Base-by-base conservation (phyloP, 257 asterid genomes). In the Gardenia jasminoides region DNA sequence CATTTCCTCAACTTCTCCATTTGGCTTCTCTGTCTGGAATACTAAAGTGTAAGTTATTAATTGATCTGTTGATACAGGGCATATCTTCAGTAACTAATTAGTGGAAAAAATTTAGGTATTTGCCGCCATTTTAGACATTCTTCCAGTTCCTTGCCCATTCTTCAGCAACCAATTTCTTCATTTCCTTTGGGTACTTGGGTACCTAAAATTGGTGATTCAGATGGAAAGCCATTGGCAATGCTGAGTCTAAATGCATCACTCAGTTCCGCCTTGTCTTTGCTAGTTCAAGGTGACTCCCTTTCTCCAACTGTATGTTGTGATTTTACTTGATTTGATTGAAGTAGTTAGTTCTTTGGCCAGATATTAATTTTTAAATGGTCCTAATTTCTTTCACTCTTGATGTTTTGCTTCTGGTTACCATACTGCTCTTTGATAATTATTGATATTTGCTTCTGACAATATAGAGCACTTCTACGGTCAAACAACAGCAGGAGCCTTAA, bases 151-250 rank as follows among this genome's bases (percentile, higher is more conserved):
- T 80, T 91, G 85, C 94, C 97, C 77, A 87, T 91, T 82, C 94
- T 91, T 78, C 93, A 90, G 82, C 92, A 86, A 70, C 97, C 97
- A 74, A 87, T 91, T 81, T 88, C 87, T 77, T 85, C 90, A 59
- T 81, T 91, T 81, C 92, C 94, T 80, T 70, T 91, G 85, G 97
- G 94, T 75, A 87, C 94, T 47, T 91, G 97, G 97, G 93, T 90
- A 68, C 94, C 97, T 15, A 86, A 89, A 80, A 88, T 90, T 72
- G 94, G 97, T 77, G 97, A 90, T 80, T 72, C 93, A 82, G 84
- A 67, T 82, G 90, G 87, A 80, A 86, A 86, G 83, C 89, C 94
- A 70, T 68, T 91, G 70, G 93, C 92, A 43, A 90, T 87, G 91
- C 87, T 91, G 80, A 82, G 91, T 80, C 88, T 88, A 39, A 90